Evolutionary conservation across 2,329 filamentous ascomycete species (phyloP).

Genomic region (Mycogone perniciosa): DNA sequence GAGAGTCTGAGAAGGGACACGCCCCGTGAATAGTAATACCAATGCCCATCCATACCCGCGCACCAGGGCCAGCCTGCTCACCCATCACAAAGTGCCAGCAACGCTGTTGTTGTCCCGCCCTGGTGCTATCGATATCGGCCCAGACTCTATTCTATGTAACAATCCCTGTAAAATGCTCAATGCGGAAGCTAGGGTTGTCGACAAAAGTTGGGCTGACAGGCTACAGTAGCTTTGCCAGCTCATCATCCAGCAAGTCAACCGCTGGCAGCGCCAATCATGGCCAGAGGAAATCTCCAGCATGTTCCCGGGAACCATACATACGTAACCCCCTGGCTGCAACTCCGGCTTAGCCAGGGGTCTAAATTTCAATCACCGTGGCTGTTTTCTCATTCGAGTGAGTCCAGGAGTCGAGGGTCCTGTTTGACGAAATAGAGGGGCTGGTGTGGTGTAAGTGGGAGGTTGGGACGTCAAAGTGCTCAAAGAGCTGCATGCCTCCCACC

Average conservation of each 20-base stretch:
- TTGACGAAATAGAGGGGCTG: constrained; percentile 24
- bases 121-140: constrained; percentile 1
- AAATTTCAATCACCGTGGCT: no score
- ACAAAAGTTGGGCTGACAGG: not conserved
- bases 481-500: constrained; percentile 18
- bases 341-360: no score
- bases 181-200: not conserved
- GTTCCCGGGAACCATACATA: no score
- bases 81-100: constrained; percentile 11
- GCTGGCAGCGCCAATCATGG: not conserved
- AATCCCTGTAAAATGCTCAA: constrained; percentile 1
- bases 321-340: no score
- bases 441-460: constrained; percentile 30
- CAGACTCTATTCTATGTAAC: not conserved
- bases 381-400: no score
- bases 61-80: not conserved
- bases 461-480: constrained; percentile 23
- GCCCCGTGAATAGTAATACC: no score
- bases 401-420: not conserved
- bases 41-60: no score
- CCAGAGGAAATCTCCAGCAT: no score
- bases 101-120: not conserved
- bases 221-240: constrained; percentile 4
- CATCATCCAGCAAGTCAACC: constrained; percentile 5
- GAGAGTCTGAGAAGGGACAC: no score